A percentile compares a stretch with the other conserved stretches of the same genome.
These are phyloP conservation scores for Termitomyces sp. DNA, from an alignment of 768 basidiomycete genomes.

Conservation along the genomic window DNA sequence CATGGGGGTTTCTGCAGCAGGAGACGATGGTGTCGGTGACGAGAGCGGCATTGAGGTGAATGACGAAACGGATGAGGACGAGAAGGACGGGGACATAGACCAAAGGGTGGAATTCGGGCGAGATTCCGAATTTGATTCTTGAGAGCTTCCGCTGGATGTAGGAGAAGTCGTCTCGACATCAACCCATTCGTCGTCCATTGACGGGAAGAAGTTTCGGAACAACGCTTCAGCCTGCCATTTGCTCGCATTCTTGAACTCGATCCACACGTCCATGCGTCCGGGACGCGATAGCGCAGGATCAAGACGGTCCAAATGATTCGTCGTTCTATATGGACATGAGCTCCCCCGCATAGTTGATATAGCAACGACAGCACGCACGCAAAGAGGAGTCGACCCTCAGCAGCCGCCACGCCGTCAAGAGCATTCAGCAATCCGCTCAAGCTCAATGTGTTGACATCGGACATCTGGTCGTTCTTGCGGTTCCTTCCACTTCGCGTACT, in stretches of 20 bases:
- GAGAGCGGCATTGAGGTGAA: constrained; percentile 40
- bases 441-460: constrained; percentile 78
- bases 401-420: constrained; percentile 81
- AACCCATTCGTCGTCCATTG: constrained; percentile 46
- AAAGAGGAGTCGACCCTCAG: constrained; percentile 85
- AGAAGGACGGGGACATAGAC: constrained; percentile 24
- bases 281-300: constrained; percentile 91
- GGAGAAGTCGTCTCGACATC: constrained; percentile 23
- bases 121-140: constrained; percentile 1
- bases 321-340: constrained; percentile 49
- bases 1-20: constrained; percentile 20
- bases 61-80: constrained; percentile 18
- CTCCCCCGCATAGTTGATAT: neutral
- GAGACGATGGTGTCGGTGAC: constrained; percentile 37
- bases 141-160: constrained; percentile 1
- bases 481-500: constrained; percentile 24
- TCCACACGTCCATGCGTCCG: constrained; percentile 90
- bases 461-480: constrained; percentile 51
- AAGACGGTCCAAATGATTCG: constrained; percentile 87
- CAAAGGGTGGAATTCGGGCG: constrained; percentile 18
- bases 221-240: constrained; percentile 83
- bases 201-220: constrained; percentile 91
- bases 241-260: constrained; percentile 86
- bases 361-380: constrained; percentile 60
- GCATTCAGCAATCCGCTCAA: constrained; percentile 82